Base-by-base conservation (phyloP, 768 basidiomycete species). In the Phallus indusiatus region DNA sequence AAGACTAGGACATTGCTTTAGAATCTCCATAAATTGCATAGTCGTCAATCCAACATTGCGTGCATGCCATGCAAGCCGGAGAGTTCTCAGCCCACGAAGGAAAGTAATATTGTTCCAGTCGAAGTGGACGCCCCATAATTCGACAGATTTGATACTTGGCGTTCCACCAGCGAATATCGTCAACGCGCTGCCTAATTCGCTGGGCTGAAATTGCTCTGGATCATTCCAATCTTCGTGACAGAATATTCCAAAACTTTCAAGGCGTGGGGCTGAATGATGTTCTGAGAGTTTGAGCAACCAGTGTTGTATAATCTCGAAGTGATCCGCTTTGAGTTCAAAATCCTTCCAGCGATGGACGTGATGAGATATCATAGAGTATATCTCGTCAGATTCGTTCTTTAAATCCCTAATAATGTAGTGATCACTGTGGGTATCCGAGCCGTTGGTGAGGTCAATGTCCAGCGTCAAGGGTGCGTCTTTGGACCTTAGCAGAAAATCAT, bases 41-140 rank as follows among this genome's bases (percentile, higher is more conserved):
- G 22, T 18, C 5, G 57, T 20, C 5, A 52, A 35, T 9, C 57
- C 33, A 42, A 53, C 50, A 28, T 59, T 48, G 22, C 21, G 47
- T 28, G 57, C 50, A 37, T 59, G 57, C 48, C 50, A 59, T 9
- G 49, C 48, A 9, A 59, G 28, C 11, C 52, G 14, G 35, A 59
- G 35, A 10, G 4, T 34, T 28, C 33, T 42, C 14, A 59, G 33
- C 5, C 50, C 50, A 22, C 28, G 17, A 18, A 59, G 21, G 37
- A 52, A 52, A 11, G 48, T 59, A 12, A 36, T 22, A 18, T 14
- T 17, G 11, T 53, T 33, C 57, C 57, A 59, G 10, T 59, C 49
- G 49, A 59, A 18, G 16, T 59, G 57, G 18, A 59, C 57, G 16
- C 57, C 57, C 57, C 57, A 59, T 22, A 59, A 24, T 1, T 20